These are phyloP conservation scores for Pythium utonaiense DNA, from an alignment of 352 stramenopile genomes.

Conservation along the genomic window DNA sequence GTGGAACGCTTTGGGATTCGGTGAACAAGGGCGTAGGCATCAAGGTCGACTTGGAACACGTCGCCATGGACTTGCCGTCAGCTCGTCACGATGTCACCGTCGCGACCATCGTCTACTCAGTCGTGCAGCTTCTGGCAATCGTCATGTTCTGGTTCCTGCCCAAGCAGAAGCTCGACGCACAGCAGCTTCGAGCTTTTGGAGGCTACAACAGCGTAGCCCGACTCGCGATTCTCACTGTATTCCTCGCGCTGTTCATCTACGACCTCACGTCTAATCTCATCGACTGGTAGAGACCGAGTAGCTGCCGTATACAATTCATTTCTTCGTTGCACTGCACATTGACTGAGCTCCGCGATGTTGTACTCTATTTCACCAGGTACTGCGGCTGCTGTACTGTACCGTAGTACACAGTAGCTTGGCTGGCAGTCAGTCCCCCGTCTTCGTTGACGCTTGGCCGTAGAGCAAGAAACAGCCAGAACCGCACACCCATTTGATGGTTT, in stretches of 20 bases:
- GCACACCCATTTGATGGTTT: no score
- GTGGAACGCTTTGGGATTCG: conserved; percentile 11
- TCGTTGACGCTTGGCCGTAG: no score
- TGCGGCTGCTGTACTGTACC: no score
- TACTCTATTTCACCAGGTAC: no score
- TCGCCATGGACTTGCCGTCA: conserved; percentile 5
- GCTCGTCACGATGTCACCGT: conserved; percentile 4
- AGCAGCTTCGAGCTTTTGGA: conserved; percentile 60
- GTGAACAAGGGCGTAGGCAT: conserved; percentile 5
- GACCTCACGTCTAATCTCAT: background rate
- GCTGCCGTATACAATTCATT: no score
- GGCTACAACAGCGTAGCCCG: conserved; percentile 27
- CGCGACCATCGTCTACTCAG: conserved; percentile 1
- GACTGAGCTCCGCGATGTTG: no score
- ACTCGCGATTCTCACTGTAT: background rate
- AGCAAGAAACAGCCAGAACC: background rate
- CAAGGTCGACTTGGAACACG: conserved; percentile 3
- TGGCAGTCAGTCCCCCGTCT: no score
- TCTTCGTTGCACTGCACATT: no score
- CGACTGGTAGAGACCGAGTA: no score
- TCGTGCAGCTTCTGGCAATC: conserved; percentile 8
- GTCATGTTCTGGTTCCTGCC: conserved; percentile 16
- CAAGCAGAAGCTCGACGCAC: conserved; percentile 25
- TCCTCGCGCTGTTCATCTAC: conserved; percentile 10
- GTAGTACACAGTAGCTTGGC: no score